A percentile compares a stretch with the other conserved stretches of the same genome.
Evolutionary conservation across 1,139 yeast species (phyloP).

Genomic region (Entelexis paramagnoliae): DNA sequence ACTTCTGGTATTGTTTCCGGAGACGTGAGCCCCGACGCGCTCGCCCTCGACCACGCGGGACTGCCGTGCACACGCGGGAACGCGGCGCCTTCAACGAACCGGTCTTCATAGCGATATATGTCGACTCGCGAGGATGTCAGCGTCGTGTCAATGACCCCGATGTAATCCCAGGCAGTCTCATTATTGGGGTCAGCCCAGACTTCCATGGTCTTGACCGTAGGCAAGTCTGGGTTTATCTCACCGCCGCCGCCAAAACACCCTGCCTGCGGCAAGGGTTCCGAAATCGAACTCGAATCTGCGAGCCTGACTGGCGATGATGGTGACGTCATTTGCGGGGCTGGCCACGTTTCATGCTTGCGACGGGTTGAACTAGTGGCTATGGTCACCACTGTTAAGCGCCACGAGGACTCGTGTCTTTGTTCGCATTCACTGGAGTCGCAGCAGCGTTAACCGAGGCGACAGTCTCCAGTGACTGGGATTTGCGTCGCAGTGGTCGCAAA

Average conservation of each 20-base stretch:
- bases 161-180: conserved; percentile 17
- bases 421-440: too few species aligned
- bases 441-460: too few species aligned
- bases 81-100: not conserved
- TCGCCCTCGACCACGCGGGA: not conserved
- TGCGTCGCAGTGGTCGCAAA: too few species aligned
- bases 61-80: not conserved
- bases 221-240: too few species aligned
- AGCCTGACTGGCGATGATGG: not conserved
- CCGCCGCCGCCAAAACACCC: not conserved
- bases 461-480: too few species aligned
- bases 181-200: not conserved
- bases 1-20: not conserved
- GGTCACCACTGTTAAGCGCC: too few species aligned
- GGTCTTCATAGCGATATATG: conserved; percentile 14
- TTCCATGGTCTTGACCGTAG: not conserved
- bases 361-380: too few species aligned
- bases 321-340: not conserved
- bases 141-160: conserved; percentile 14
- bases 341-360: not conserved
- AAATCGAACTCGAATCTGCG: not conserved
- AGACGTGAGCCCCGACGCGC: not conserved
- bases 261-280: not conserved
- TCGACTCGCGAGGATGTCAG: conserved; percentile 7
- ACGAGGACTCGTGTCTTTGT: too few species aligned